A percentile compares a stretch with the other conserved stretches of the same genome.
These are phyloP conservation scores for Eucalyptus pumila DNA, from an alignment of 345 rosid species.

Conservation along the genomic window DNA sequence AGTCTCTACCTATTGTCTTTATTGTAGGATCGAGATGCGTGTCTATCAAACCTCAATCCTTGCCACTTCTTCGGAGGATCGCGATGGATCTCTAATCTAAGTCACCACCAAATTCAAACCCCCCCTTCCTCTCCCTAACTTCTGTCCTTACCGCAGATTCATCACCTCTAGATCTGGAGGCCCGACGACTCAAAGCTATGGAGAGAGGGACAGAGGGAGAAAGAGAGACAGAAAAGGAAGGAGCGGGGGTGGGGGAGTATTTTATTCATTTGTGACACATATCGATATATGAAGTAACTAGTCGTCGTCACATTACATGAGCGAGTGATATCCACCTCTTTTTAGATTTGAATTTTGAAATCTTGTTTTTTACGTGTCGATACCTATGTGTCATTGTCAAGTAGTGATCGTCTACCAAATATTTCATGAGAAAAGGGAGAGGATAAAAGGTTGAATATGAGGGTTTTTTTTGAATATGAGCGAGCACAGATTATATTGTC, in stretches of 20 bases:
- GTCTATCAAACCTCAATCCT: neutral
- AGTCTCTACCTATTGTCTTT: neutral
- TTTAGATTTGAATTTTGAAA: too few relatives aligned
- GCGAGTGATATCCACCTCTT: fast-evolving
- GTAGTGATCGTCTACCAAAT: neutral
- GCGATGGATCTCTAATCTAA: neutral
- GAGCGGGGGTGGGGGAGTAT: too few relatives aligned
- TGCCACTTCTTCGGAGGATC: neutral
- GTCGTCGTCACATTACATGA: neutral
- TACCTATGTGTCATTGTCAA: neutral
- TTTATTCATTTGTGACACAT: too few relatives aligned
- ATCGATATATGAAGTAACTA: neutral
- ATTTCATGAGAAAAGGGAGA: too few relatives aligned
- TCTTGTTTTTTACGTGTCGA: neutral
- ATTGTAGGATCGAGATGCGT: neutral
- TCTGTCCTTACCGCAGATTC: neutral
- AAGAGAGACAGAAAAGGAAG: too few relatives aligned
- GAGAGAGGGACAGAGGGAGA: neutral
- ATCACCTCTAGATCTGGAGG: neutral
- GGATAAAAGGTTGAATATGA: neutral
- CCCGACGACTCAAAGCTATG: neutral
- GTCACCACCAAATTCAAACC: neutral
- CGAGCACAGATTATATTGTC: fast-evolving
- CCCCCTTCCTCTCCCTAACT: neutral
- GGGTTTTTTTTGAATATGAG: neutral